These are phyloP conservation scores for Fusarium staphyleae DNA, from an alignment of 2,329 filamentous ascomycete genomes.

Conservation along the genomic window DNA sequence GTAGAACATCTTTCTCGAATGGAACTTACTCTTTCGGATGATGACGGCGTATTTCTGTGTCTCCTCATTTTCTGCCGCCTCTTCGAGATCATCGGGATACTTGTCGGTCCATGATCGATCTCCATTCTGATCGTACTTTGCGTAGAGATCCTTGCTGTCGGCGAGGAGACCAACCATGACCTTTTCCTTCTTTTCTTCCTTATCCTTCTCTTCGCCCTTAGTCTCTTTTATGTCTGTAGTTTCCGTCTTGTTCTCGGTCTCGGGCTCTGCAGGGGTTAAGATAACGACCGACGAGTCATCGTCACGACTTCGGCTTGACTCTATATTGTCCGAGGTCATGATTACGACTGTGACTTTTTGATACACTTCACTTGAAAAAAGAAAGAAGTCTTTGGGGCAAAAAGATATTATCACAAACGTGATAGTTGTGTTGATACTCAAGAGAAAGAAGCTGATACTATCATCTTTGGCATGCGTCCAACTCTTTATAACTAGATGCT, in stretches of 20 bases:
- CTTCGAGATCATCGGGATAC: conserved; percentile 60
- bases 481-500: conserved; percentile 17
- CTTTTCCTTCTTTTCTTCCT: conserved; percentile 27
- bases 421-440: not conserved
- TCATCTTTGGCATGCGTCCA: not conserved
- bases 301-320: conserved; percentile 32
- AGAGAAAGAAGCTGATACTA: not conserved
- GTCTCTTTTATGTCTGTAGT: conserved; percentile 22
- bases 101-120: conserved; percentile 63
- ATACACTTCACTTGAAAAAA: too few relatives aligned
- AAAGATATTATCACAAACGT: not conserved
- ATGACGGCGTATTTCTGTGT: conserved; percentile 68
- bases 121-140: conserved; percentile 56
- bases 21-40: conserved; percentile 56
- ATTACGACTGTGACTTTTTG: not conserved
- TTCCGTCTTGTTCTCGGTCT: conserved; percentile 21
- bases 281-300: conserved; percentile 33
- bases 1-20: not conserved
- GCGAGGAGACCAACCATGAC: conserved; percentile 47
- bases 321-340: conserved; percentile 31
- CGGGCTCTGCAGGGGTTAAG: conserved; percentile 34
- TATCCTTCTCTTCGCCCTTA: not conserved
- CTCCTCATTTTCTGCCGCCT: conserved; percentile 66
- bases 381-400: not conserved
- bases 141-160: conserved; percentile 53